These are phyloP conservation scores for Amauroascus verrucosus DNA, from an alignment of 2,329 filamentous ascomycete genomes.

Conservation along the genomic window DNA sequence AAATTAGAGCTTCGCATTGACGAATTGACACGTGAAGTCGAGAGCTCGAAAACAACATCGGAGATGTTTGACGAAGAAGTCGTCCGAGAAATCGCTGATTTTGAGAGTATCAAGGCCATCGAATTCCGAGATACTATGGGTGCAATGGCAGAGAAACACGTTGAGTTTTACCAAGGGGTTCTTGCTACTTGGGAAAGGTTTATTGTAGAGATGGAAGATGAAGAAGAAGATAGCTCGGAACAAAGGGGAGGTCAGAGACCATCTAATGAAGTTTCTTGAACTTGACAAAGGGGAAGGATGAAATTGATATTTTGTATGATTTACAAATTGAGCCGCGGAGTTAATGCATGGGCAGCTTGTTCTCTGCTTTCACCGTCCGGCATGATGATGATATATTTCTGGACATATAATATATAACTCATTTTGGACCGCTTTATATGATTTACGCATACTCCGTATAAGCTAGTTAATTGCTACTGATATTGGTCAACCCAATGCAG, in stretches of 20 bases:
- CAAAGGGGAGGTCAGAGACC: not conserved
- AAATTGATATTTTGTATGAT: constrained; percentile 5
- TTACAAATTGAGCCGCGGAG: constrained; percentile 6
- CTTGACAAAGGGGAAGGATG: not conserved
- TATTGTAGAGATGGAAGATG: constrained; percentile 67
- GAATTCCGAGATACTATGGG: constrained; percentile 87
- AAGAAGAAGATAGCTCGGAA: constrained; percentile 7
- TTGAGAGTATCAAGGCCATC: constrained; percentile 89
- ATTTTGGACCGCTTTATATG: not conserved
- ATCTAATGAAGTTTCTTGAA: constrained; percentile 8
- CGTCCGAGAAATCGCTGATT: constrained; percentile 81
- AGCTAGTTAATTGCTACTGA: no score
- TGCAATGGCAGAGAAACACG: constrained; percentile 70
- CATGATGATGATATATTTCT: not conserved
- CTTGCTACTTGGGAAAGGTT: constrained; percentile 82
- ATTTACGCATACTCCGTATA: no score
- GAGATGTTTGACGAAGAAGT: constrained; percentile 96
- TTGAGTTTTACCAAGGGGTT: constrained; percentile 72
- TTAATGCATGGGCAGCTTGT: not conserved
- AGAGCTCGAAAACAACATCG: constrained; percentile 72
- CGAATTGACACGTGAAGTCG: constrained; percentile 79
- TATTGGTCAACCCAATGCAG: no score
- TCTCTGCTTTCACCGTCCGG: not conserved
- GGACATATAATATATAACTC: not conserved
- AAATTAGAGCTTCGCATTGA: constrained; percentile 90